Conservation (phyloP, 129 eudicot species). For the Silybum marianum region DNA sequence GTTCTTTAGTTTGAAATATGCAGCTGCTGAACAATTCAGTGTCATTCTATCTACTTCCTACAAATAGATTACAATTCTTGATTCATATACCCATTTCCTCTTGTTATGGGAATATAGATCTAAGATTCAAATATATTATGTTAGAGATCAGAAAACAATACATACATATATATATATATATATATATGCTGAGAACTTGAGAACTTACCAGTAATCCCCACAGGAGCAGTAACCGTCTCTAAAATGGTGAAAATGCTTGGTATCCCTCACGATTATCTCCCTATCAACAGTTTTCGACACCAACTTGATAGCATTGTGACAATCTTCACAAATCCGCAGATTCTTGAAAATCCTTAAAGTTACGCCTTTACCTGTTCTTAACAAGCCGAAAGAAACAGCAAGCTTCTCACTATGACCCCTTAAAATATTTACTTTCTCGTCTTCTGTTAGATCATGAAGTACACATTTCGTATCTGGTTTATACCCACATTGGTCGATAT, state of each 20-base stretch:
- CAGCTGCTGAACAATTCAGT: not conserved
- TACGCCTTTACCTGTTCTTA: conserved; percentile 21
- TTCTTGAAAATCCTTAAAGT: conserved; percentile 44
- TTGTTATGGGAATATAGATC: not conserved
- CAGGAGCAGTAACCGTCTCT: conserved; percentile 45
- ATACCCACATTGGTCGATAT: conserved; percentile 33
- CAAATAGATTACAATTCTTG: not conserved
- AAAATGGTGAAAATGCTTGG: conserved; percentile 47
- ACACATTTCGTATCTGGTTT: conserved; percentile 44
- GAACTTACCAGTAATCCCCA: conserved; percentile 41
- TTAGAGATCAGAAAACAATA: not conserved
- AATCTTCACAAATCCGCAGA: conserved; percentile 46
- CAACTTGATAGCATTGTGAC: conserved; percentile 45
- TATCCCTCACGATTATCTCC: conserved; percentile 41
- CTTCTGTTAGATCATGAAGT: conserved; percentile 47
- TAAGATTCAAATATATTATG: conserved; percentile 7
- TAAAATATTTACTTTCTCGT: conserved; percentile 40
- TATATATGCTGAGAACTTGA: conserved; percentile 1
- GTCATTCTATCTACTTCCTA: not conserved
- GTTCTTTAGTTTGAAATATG: not conserved
- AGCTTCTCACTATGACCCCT: conserved; percentile 54
- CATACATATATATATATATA: not conserved
- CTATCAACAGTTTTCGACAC: conserved; percentile 42
- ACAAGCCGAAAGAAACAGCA: conserved; percentile 39
- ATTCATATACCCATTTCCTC: conserved; percentile 18